A percentile compares a stretch with the other conserved stretches of the same genome.
Conservation (phyloP, 75 land plant species). For the Picea sitchensis region DNA sequence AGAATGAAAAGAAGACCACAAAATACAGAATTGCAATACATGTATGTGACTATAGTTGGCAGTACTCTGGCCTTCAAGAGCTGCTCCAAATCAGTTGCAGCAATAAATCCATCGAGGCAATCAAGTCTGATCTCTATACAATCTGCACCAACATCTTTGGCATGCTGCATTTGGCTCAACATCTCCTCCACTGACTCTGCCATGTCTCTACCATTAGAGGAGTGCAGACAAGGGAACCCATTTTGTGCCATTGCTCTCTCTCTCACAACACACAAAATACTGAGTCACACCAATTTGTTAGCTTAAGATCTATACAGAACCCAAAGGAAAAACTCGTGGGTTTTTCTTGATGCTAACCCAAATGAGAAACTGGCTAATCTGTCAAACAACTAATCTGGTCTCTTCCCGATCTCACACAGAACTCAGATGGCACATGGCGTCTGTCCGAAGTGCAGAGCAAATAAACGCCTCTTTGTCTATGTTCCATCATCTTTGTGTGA, state of each 20-base stretch:
- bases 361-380: too few relatives aligned
- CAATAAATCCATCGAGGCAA: slow-evolving; percentile 26
- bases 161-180: slow-evolving; percentile 37
- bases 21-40: slow-evolving; percentile 22
- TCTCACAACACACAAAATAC: background rate
- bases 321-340: too few relatives aligned
- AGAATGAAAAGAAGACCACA: too few relatives aligned
- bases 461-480: too few relatives aligned
- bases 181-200: slow-evolving; percentile 46
- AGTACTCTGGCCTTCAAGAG: slow-evolving; percentile 35
- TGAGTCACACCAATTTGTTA: too few relatives aligned
- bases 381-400: too few relatives aligned
- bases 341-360: too few relatives aligned
- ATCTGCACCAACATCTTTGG: slow-evolving; percentile 61
- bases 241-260: slow-evolving; percentile 5
- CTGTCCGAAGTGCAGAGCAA: too few relatives aligned
- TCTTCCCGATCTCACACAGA: too few relatives aligned
- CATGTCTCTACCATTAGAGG: slow-evolving; percentile 41
- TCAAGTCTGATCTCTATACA: slow-evolving; percentile 57
- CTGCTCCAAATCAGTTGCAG: slow-evolving; percentile 23
- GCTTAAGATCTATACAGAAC: too few relatives aligned
- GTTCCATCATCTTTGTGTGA: too few relatives aligned
- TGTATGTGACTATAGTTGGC: slow-evolving; percentile 55
- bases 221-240: slow-evolving; percentile 38
- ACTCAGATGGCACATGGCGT: too few relatives aligned